These are phyloP conservation scores for Fusarium sp. DNA, from an alignment of 2,329 filamentous ascomycete species.

Conservation along the genomic window DNA sequence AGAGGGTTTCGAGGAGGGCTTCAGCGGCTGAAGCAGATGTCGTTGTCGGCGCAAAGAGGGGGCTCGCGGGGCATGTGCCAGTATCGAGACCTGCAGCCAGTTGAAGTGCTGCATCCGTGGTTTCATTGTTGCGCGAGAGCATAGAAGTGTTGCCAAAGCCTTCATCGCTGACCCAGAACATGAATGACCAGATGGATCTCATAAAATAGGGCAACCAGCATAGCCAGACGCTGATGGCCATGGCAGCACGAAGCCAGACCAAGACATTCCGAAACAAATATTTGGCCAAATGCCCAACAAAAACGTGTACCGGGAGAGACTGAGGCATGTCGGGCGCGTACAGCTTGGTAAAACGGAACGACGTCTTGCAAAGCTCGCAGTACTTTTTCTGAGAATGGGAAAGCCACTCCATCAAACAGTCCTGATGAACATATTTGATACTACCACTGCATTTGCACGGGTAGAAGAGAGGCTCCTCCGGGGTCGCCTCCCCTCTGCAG, in stretches of 20 bases:
- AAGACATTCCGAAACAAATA: conserved; percentile 79
- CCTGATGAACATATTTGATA: conserved; percentile 98
- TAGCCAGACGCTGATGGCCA: conserved; percentile 91
- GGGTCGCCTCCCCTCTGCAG: conserved; percentile 88
- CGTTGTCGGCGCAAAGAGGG: conserved; percentile 49
- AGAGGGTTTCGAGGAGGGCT: conserved; percentile 45
- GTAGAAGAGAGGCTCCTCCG: conserved; percentile 90
- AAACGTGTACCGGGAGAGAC: conserved; percentile 82
- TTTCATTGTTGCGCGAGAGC: conserved; percentile 42
- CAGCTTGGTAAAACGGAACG: conserved; percentile 97
- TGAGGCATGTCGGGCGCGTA: conserved; percentile 95
- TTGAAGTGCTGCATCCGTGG: conserved; percentile 45
- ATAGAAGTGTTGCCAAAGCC: conserved; percentile 60
- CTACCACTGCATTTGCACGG: conserved; percentile 99
- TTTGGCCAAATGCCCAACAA: conserved; percentile 80
- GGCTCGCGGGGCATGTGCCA: conserved; percentile 51
- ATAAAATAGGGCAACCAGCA: conserved; percentile 90
- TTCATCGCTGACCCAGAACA: conserved; percentile 95
- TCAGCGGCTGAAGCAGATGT: conserved; percentile 48
- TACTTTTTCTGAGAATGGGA: conserved; percentile 99
- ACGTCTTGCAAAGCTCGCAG: conserved; percentile 98
- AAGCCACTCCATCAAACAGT: conserved; percentile 98
- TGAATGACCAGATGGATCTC: conserved; percentile 89
- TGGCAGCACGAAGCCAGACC: conserved; percentile 80
- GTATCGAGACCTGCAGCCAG: conserved; percentile 43